Conservation (phyloP, 2,329 filamentous ascomycete genomes). For the Aspergillus novoparasiticus region DNA sequence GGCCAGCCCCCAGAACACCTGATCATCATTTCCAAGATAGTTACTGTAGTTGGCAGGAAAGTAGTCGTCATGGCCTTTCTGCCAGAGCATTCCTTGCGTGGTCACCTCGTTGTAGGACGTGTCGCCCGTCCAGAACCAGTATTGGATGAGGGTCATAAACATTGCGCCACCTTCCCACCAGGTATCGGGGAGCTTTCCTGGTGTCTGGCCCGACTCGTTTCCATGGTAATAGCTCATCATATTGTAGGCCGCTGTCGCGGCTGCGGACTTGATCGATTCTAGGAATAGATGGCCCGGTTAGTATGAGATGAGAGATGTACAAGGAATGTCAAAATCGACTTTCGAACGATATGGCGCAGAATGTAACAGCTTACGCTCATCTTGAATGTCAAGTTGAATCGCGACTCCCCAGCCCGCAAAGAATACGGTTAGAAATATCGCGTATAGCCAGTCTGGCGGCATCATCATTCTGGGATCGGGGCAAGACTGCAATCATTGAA, state of each 20-base stretch:
- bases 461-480: not conserved
- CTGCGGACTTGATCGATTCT: constrained; percentile 39
- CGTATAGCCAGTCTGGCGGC: constrained; percentile 9
- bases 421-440: constrained; percentile 10
- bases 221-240: constrained; percentile 44
- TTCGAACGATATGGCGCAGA: not conserved
- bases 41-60: constrained; percentile 65
- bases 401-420: constrained; percentile 14
- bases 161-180: constrained; percentile 75
- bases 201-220: constrained; percentile 40
- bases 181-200: constrained; percentile 43
- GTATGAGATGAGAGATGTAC: not conserved
- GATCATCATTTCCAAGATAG: constrained; percentile 57
- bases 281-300: constrained; percentile 5
- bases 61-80: constrained; percentile 74
- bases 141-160: constrained; percentile 72
- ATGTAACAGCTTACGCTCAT: constrained; percentile 18
- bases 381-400: constrained; percentile 24
- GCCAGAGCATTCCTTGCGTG: constrained; percentile 69
- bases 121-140: constrained; percentile 82
- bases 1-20: constrained; percentile 83
- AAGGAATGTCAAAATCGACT: not conserved
- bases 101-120: constrained; percentile 69
- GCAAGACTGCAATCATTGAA: not conserved
- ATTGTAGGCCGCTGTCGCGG: constrained; percentile 39